Evolutionary conservation across 164 flowering plant genomes (phyloP), one percentile per base, ranked within the genome.

Genomic region (Amborella trichopoda): DNA sequence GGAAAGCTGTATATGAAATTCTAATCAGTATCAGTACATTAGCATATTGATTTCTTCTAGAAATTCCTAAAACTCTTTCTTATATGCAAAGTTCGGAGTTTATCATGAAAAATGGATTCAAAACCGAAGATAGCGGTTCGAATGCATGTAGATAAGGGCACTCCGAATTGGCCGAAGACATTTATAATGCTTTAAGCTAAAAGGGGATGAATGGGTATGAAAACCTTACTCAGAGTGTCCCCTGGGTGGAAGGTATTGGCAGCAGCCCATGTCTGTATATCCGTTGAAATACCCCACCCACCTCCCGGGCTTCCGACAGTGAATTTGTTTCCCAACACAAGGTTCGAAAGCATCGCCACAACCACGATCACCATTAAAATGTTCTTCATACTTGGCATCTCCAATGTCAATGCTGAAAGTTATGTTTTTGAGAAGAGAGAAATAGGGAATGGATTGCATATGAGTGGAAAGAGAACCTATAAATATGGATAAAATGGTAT

Each of bases 241-340:
- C 84, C 84, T 8, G 60, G 69, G 0, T 5, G 1, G 52, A 83
- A 79, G 13, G 46, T 23, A 14, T 62, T 56, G 0, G 70, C 45
- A 4, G 70, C 26, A 3, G 69, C 74, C 93, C 87, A 80, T 3
- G 77, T 6, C 52, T 57, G 44, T 14, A 73, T 49, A 60, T 68
- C 28, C 10, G 77, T 64, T 48, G 43, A 5, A 8, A 53, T 28
- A 50, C 77, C 83, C 87, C 91, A 82, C 11, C 67, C 52, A 6
- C 83, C 83, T 17, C 42, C 62, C 3, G 76, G 53, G 33, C 56
- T 68, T 50, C 93, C 93, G 1, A 83, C 82, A 0, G 53, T 67
- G 59, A 66, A 39, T 40, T 48, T 59, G 20, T 58, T 62, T 19
- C 82, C 81, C 53, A 52, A 27, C 1, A 72, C 72, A 14, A 67